Evolutionary conservation across 345 rosid genomes (phyloP).

Genomic region (Populus pruinosa): DNA sequence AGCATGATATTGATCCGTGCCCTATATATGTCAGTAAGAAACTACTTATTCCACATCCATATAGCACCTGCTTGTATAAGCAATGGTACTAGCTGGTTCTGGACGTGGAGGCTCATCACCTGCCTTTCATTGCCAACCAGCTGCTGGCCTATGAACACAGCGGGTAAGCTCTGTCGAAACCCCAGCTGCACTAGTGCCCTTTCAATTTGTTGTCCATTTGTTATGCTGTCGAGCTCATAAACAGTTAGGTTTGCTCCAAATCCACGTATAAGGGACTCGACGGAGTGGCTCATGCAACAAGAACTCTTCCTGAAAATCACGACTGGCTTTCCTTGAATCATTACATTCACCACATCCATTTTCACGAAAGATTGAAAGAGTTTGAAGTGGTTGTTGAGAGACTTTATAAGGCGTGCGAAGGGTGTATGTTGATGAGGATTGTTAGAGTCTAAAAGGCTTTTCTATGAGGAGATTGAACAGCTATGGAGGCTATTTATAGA

Average conservation of each 20-base stretch:
- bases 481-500: conserved; percentile 29
- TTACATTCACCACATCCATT: conserved; percentile 22
- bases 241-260: conserved; percentile 32
- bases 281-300: conserved; percentile 36
- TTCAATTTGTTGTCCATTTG: conserved; percentile 27
- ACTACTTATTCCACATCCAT: conserved; percentile 17
- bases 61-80: conserved; percentile 29
- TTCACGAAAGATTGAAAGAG: not conserved
- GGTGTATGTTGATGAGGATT: not conserved
- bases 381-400: not conserved
- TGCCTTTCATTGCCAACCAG: conserved; percentile 25
- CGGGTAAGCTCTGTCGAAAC: conserved; percentile 26
- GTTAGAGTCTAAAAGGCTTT: not conserved
- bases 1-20: not conserved
- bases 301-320: conserved; percentile 32
- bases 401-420: not conserved
- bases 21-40: not conserved
- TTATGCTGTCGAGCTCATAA: conserved; percentile 25
- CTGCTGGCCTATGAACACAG: conserved; percentile 31
- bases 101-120: conserved; percentile 32
- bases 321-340: conserved; percentile 22
- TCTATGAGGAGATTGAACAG: conserved; percentile 10
- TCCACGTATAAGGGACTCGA: conserved; percentile 22
- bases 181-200: conserved; percentile 25
- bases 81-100: conserved; percentile 27